phyloP scores from a whole-genome alignment of 495 filamentous ascomycete genomes.

The Aspergillus baeticus region DNA sequence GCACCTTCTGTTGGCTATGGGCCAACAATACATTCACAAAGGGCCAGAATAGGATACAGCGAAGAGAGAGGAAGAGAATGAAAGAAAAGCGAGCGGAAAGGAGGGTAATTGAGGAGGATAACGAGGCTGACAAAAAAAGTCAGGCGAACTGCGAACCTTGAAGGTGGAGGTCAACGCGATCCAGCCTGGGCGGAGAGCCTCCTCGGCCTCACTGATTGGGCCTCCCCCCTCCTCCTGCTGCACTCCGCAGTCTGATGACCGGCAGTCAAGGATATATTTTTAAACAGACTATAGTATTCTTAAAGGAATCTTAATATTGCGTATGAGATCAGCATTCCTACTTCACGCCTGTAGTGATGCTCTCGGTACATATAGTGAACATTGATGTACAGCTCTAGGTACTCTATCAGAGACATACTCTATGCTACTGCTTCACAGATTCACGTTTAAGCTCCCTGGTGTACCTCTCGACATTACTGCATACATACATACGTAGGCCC shows the following conservation, averaged over 20 bases:
- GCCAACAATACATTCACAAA: constrained; percentile 35
- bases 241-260: constrained; percentile 11
- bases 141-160: constrained; percentile 4
- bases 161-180: not conserved
- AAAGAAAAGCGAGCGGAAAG: constrained; percentile 11
- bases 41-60: constrained; percentile 10
- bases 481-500: no score
- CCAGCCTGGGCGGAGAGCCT: not conserved
- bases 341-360: not conserved
- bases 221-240: constrained; percentile 4
- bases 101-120: constrained; percentile 1
- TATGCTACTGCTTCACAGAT: not conserved
- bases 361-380: not conserved
- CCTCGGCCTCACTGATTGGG: constrained; percentile 13
- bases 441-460: no score
- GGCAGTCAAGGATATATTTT: not conserved
- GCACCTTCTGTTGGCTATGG: constrained; percentile 30
- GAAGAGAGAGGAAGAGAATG: constrained; percentile 11
- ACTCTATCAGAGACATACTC: not conserved
- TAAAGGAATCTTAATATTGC: not conserved
- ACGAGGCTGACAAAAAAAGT: constrained; percentile 10
- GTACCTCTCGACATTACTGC: no score
- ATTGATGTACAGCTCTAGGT: constrained; percentile 2
- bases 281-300: not conserved
- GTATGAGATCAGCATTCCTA: not conserved